A percentile compares a stretch with the other conserved stretches of the same genome.
phyloP scores from a whole-genome alignment of 306 rosid species.

The Prunus persica region Prunus_persica_NCBIv2 NC_034013.1:17474001-17474500 shows the following conservation, averaged over 20 bases:
- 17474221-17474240: conserved; percentile 73
- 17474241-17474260: conserved; percentile 86
- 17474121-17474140: not conserved
- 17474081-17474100: too few species aligned
- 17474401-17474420: not conserved
- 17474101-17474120: not conserved
- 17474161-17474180: conserved; percentile 55
- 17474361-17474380: not conserved
- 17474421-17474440: not conserved
- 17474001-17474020: too few species aligned
- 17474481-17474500: not conserved
- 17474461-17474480: not conserved
- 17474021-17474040: too few species aligned
- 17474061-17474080: too few species aligned
- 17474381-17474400: not conserved
- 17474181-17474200: conserved; percentile 56
- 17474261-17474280: conserved; percentile 57
- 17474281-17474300: conserved; percentile 16
- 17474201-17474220: conserved; percentile 81
- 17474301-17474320: not conserved
- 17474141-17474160: not conserved
- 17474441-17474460: not conserved
- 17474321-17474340: not conserved
- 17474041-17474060: too few species aligned
- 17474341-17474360: not conserved